These are phyloP conservation scores for Elongisporangium prolatum DNA, from an alignment of 352 stramenopile species.

Conservation along the genomic window DNA sequence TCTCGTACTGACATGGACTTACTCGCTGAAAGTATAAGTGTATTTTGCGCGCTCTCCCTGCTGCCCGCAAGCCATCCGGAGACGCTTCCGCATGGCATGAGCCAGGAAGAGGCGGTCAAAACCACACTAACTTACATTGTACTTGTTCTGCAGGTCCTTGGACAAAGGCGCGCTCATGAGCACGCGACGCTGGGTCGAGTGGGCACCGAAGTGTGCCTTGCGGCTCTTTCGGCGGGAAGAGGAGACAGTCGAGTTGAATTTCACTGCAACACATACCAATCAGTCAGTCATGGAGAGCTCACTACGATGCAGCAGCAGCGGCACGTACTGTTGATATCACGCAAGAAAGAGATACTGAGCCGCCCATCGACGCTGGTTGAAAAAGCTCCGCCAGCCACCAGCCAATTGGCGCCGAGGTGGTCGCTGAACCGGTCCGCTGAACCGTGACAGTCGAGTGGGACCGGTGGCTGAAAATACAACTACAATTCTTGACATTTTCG, in stretches of 20 bases:
- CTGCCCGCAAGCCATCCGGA: no score
- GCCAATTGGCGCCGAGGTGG: no score
- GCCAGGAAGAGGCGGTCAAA: conserved; percentile 1
- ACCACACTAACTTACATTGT: conserved; percentile 94
- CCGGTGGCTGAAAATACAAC: no score
- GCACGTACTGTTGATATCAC: conserved; percentile 78
- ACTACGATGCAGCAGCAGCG: not conserved
- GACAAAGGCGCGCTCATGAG: conserved; percentile 98
- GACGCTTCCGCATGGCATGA: no score
- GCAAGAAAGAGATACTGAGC: conserved; percentile 83
- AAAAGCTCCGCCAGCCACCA: no score
- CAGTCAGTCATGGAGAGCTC: not conserved
- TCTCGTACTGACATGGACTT: conserved; percentile 82
- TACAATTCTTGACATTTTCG: no score
- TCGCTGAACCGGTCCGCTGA: no score
- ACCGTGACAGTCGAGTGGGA: no score
- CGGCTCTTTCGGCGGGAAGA: conserved; percentile 97
- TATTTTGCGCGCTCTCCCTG: conserved; percentile 8
- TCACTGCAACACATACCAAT: conserved; percentile 47
- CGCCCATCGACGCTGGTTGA: no score
- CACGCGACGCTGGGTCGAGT: conserved; percentile 94
- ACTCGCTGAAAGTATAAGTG: conserved; percentile 84
- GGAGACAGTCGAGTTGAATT: conserved; percentile 93
- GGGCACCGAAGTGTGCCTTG: conserved; percentile 99
- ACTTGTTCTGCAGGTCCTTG: conserved; percentile 99